Evolutionary conservation across 2,329 filamentous ascomycete genomes (phyloP).

Genomic region (Penicillium digitatum): DNA sequence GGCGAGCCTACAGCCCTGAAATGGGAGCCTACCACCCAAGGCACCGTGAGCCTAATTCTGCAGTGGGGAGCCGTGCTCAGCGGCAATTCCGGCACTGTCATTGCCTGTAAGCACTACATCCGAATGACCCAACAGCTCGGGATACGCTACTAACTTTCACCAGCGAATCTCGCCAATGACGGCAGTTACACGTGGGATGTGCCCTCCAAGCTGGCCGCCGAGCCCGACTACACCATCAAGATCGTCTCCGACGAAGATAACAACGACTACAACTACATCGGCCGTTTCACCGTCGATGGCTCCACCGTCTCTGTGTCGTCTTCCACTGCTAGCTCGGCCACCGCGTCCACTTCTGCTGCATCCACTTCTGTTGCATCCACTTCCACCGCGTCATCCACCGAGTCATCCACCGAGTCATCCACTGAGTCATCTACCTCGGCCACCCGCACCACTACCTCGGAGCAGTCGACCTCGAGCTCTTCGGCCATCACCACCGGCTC

Average conservation of each 20-base stretch:
- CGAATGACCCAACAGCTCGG: not conserved
- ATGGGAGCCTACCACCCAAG: conserved; percentile 50
- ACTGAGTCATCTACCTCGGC: conserved; percentile 14
- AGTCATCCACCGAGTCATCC: no score
- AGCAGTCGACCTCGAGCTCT: conserved; percentile 17
- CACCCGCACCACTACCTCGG: conserved; percentile 23
- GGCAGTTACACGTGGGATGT: conserved; percentile 50
- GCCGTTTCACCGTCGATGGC: conserved; percentile 49
- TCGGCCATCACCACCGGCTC: conserved; percentile 11
- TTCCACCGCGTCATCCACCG: no score
- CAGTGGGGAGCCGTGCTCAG: conserved; percentile 44
- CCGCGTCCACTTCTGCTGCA: conserved; percentile 21
- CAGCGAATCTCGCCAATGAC: conserved; percentile 48
- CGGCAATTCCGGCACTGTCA: conserved; percentile 38
- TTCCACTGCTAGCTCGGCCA: conserved; percentile 30
- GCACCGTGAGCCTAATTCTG: conserved; percentile 52
- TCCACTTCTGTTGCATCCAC: no score
- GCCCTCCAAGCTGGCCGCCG: conserved; percentile 38
- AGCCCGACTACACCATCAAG: conserved; percentile 51
- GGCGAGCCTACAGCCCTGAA: conserved; percentile 46
- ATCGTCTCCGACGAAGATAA: conserved; percentile 49
- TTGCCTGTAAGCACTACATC: conserved; percentile 42
- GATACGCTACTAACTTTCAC: not conserved
- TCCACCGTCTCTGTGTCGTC: conserved; percentile 36
- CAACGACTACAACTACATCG: conserved; percentile 50